Base-by-base conservation (phyloP, 2,329 filamentous ascomycete genomes). In the Alternaria incomplexa region DNA sequence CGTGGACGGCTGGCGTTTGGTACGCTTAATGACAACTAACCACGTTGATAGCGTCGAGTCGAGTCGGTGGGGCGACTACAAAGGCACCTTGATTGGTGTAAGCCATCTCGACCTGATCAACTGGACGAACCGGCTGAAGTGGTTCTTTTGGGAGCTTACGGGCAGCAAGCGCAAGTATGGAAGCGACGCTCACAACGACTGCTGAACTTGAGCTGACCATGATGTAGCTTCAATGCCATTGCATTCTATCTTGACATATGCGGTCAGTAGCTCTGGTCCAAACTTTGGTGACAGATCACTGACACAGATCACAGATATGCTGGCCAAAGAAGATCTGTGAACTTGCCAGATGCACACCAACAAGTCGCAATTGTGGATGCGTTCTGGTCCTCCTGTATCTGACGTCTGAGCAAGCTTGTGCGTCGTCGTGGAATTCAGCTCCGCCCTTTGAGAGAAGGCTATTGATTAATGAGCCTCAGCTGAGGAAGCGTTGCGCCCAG, bases 81-180 rank as follows among this genome's bases (percentile, higher is more conserved):
- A 88, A 73, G 88, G 88, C 26, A 90, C 88, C 1, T 72, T 90
- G 54, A 81, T 88, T n/a, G 86, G 86, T 5, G 88, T 89, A 61
- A 89, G 85, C 73, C 88, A 90, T 78, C 75, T 90, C 50, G 88
- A 90, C 68, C 73, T 90, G 64, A 90, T 90, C 76, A 90, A 90
- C 68, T 90, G 88, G 88, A 88, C 86, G 26, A 90, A 89, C 66
- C 81, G 87, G 28, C 69, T 89, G 40, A 85, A 88, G 68, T 88
- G 86, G 85, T 81, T 86, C 61, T 81, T 87, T 52, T 87, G 85
- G 74, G 81, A 85, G 61, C 70, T 89, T 56, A 85, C 84, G 3
- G 86, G 88, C 5, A 84, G 84, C 61, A 85, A 84, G 74, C 80
- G 83, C 68, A 87, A 84, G 83, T 87, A 66, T 25, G 69, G 12